Evolutionary conservation across 306 rosid genomes (phyloP).

Genomic region (Prosopis cineraria): DNA sequence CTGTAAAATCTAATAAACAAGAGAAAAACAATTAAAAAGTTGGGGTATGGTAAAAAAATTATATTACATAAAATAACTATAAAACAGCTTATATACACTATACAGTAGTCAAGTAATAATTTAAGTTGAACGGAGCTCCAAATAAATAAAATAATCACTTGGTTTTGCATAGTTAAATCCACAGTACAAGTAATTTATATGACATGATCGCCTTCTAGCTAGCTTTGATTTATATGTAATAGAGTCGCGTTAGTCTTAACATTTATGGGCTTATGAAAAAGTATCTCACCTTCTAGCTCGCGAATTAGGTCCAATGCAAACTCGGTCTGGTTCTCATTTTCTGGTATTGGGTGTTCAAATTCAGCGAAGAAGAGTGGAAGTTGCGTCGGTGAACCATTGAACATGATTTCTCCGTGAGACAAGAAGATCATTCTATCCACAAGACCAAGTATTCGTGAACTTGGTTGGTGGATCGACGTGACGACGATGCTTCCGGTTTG

Average conservation of each 20-base stretch:
- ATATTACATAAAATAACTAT: too few relatives aligned
- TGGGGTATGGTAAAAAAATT: too few relatives aligned
- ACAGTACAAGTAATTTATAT: too few relatives aligned
- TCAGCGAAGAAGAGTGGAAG: slow-evolving; percentile 65
- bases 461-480: slow-evolving; percentile 94
- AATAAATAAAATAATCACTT: too few relatives aligned
- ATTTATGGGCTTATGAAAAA: not conserved
- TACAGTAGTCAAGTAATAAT: too few relatives aligned
- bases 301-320: slow-evolving; percentile 91
- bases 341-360: slow-evolving; percentile 85
- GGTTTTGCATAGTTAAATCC: too few relatives aligned
- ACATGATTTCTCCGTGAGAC: slow-evolving; percentile 83
- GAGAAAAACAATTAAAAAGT: too few relatives aligned
- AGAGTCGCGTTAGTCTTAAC: not conserved
- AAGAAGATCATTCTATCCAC: slow-evolving; percentile 74
- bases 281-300: slow-evolving; percentile 52
- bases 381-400: slow-evolving; percentile 71
- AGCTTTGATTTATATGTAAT: not conserved
- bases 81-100: too few relatives aligned
- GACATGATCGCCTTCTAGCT: not conserved
- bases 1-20: too few relatives aligned
- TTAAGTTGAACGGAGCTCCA: too few relatives aligned
- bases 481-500: slow-evolving; percentile 95
- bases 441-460: slow-evolving; percentile 74
- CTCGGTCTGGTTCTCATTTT: slow-evolving; percentile 79